Conservation (phyloP, 139 green algal species). For the Micractinium sp. region DNA sequence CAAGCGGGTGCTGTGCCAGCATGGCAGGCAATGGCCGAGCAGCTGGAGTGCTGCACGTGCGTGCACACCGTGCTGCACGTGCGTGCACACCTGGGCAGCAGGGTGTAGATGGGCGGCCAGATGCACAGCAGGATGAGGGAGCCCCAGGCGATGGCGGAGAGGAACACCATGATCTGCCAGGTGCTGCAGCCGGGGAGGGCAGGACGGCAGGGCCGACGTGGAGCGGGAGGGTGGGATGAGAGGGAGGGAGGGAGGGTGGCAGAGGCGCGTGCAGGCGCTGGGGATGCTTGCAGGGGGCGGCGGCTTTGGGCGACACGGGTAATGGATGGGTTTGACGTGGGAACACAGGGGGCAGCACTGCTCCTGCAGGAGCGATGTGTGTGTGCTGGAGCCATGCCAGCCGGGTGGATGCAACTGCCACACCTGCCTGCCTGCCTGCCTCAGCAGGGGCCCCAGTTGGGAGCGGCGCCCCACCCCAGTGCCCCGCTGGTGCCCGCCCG, state of each 20-base stretch:
- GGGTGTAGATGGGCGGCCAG: slow-evolving; percentile 37
- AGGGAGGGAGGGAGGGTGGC: not conserved
- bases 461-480: not conserved
- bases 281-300: no score
- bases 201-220: not conserved
- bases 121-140: slow-evolving; percentile 34
- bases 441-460: not conserved
- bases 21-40: no score
- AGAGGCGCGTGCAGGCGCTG: no score
- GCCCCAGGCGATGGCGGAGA: slow-evolving; percentile 38
- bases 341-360: no score
- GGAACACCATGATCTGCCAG: slow-evolving; percentile 26
- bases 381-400: not conserved
- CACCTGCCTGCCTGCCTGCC: not conserved
- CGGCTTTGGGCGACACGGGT: no score
- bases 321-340: no score
- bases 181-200: not conserved
- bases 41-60: no score
- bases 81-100: slow-evolving; percentile 26
- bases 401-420: not conserved
- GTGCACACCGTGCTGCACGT: no score
- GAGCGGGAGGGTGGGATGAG: not conserved
- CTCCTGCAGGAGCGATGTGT: not conserved
- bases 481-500: no score
- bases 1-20: no score